Conservation (phyloP, 2,329 filamentous ascomycete species). For the Exophiala xenobiotica region DNA sequence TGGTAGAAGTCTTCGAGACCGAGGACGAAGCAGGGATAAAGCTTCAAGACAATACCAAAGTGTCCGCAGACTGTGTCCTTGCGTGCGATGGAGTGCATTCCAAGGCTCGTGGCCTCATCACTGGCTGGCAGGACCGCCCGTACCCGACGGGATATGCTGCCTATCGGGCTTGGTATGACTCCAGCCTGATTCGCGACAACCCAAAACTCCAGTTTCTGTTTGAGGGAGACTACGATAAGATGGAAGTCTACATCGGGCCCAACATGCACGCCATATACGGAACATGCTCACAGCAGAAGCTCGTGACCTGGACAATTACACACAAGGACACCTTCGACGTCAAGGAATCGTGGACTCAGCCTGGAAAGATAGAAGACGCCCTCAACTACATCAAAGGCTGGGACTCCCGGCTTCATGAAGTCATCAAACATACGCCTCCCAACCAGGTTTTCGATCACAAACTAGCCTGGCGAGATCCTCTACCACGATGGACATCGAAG, state of each 20-base stretch:
- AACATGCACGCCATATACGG: constrained; percentile 53
- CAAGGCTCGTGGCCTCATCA: constrained; percentile 51
- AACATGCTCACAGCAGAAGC: constrained; percentile 48
- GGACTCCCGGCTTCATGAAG: constrained; percentile 35
- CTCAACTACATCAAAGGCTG: constrained; percentile 51
- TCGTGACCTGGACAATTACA: constrained; percentile 50
- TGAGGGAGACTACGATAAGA: neutral
- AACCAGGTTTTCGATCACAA: constrained; percentile 7
- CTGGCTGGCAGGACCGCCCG: constrained; percentile 34
- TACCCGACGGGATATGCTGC: constrained; percentile 34
- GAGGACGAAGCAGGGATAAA: constrained; percentile 32
- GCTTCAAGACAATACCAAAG: constrained; percentile 37
- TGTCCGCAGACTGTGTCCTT: constrained; percentile 45
- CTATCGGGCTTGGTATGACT: constrained; percentile 34
- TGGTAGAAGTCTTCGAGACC: constrained; percentile 34
- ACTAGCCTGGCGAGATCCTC: constrained; percentile 9
- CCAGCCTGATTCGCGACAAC: constrained; percentile 31
- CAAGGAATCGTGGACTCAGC: constrained; percentile 53
- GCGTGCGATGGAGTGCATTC: constrained; percentile 57
- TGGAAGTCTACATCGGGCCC: constrained; percentile 37
- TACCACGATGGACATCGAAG: constrained; percentile 33
- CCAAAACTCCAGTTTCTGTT: constrained; percentile 6
- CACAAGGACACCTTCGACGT: constrained; percentile 49
- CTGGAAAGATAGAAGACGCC: constrained; percentile 53
- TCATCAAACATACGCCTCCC: constrained; percentile 3